Evolutionary conservation across 441 rosid species (phyloP).

Genomic region (Aquilaria agallochum): DNA sequence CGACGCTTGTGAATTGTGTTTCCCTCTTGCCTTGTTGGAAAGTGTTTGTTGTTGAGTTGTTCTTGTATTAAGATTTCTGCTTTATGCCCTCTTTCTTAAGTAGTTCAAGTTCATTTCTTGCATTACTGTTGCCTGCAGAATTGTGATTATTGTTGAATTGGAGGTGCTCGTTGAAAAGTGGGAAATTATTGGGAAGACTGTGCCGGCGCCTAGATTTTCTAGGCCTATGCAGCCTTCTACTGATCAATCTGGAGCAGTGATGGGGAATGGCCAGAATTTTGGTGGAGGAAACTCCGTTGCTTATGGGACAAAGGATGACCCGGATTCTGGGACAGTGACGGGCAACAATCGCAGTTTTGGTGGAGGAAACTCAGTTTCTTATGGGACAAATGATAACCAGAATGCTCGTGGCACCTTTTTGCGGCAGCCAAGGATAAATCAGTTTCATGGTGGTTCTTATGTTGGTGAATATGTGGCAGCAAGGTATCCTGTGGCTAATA

Average conservation of each 20-base stretch:
- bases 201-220: constrained; percentile 23
- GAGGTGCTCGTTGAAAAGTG: constrained; percentile 40
- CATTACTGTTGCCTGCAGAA: constrained; percentile 32
- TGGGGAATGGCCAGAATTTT: constrained; percentile 22
- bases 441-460: constrained; percentile 22
- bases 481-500: constrained; percentile 29
- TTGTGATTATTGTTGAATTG: constrained; percentile 59
- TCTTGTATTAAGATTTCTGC: no score
- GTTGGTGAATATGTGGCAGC: constrained; percentile 24
- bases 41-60: no score
- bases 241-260: constrained; percentile 26
- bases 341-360: constrained; percentile 26
- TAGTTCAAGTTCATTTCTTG: no score
- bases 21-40: no score
- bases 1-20: no score
- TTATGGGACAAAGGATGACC: constrained; percentile 21
- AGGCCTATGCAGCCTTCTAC: constrained; percentile 25
- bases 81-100: no score
- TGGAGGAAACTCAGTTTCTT: constrained; percentile 15
- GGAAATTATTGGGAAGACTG: constrained; percentile 52
- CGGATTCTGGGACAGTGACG: constrained; percentile 18
- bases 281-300: constrained; percentile 19
- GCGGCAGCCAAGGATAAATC: constrained; percentile 36
- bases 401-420: constrained; percentile 24
- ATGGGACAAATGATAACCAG: constrained; percentile 23